Conservation (phyloP, 2,329 filamentous ascomycete species). For the Xylariomycetidae sp. region DNA sequence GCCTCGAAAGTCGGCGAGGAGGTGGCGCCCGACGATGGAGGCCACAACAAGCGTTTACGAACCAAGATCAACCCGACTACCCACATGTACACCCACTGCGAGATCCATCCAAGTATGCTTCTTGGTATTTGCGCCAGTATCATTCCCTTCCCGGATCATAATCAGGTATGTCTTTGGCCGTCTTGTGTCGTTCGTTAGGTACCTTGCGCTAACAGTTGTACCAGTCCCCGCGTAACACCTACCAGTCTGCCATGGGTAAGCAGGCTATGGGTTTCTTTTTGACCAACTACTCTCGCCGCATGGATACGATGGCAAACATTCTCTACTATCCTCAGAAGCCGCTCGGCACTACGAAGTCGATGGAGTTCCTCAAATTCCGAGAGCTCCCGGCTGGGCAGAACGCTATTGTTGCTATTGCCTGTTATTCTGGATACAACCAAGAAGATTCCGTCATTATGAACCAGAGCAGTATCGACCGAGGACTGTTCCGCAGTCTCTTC, state of each 20-base stretch:
- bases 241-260: conserved; percentile 99
- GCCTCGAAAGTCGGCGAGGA: conserved; percentile 61
- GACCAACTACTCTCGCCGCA: conserved; percentile 92
- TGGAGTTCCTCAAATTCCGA: conserved; percentile 98
- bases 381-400: conserved; percentile 96
- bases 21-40: conserved; percentile 55
- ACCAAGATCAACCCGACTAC: conserved; percentile 81
- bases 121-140: conserved; percentile 97
- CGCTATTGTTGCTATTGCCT: conserved; percentile 94
- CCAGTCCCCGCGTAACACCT: conserved; percentile 94
- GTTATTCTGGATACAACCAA: conserved; percentile 98
- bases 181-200: no score
- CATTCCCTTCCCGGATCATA: conserved; percentile 99
- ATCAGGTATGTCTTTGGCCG: conserved; percentile 53
- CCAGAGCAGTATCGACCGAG: conserved; percentile 96
- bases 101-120: conserved; percentile 99
- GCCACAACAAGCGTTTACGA: conserved; percentile 81
- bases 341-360: conserved; percentile 88
- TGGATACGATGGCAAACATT: conserved; percentile 99
- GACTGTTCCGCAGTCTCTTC: conserved; percentile 94
- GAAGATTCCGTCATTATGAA: conserved; percentile 99
- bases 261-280: conserved; percentile 99
- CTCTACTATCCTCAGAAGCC: conserved; percentile 99
- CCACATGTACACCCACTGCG: conserved; percentile 94
- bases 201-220: conserved; percentile 27